A percentile compares a stretch with the other conserved stretches of the same genome.
These are phyloP conservation scores for Sporothrix protearum DNA, from an alignment of 2,329 filamentous ascomycete genomes.

Conservation along the genomic window DNA sequence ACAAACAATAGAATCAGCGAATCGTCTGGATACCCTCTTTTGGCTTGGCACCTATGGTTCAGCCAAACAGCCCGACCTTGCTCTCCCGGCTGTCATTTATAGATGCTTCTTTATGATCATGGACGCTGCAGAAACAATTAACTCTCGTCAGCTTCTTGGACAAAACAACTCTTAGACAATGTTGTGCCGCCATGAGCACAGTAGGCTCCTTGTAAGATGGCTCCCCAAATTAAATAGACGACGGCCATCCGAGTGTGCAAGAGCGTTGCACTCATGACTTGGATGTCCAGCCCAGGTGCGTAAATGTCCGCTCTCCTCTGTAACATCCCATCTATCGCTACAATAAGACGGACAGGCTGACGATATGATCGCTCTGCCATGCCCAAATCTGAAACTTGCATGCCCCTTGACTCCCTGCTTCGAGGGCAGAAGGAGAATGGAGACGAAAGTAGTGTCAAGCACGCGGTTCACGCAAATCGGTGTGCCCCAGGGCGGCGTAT, in stretches of 20 bases:
- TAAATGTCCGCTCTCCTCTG: background rate
- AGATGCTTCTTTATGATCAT: background rate
- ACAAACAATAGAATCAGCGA: background rate
- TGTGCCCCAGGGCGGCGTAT: background rate
- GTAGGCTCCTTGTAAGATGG: too few species aligned
- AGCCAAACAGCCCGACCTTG: background rate
- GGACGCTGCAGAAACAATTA: background rate
- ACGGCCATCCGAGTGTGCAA: too few species aligned
- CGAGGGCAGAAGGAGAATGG: background rate
- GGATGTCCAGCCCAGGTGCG: background rate
- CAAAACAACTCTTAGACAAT: too few species aligned
- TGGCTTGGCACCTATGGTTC: background rate
- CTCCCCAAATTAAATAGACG: too few species aligned
- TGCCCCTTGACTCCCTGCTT: background rate
- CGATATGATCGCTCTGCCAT: conserved; percentile 1
- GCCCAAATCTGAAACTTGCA: conserved; percentile 4
- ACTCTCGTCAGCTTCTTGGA: too few species aligned
- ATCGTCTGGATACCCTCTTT: background rate
- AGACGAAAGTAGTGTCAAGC: background rate
- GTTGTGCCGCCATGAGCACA: too few species aligned
- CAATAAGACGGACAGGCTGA: background rate
- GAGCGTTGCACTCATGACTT: background rate
- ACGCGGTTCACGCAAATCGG: background rate
- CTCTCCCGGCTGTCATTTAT: background rate
- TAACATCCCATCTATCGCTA: background rate